Evolutionary conservation across 768 basidiomycete genomes (phyloP).

Genomic region (Hemileccinum impolitum): DNA sequence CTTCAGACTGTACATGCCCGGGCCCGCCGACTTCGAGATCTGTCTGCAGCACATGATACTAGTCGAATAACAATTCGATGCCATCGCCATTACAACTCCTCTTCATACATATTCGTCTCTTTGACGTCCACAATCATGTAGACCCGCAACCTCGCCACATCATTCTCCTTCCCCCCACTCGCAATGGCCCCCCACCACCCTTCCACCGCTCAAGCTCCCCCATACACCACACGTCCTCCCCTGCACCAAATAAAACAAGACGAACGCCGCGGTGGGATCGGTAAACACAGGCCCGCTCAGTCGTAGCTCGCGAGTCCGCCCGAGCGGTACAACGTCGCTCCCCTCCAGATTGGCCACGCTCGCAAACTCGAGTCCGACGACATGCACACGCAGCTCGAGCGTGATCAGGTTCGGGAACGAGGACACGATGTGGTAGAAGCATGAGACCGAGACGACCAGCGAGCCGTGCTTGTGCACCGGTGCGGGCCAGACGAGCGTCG

Average conservation of each 20-base stretch:
- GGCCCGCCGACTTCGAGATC: no score
- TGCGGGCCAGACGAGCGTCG: conserved; percentile 24
- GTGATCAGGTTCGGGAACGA: conserved; percentile 20
- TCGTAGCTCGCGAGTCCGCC: conserved; percentile 8
- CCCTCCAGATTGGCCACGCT: conserved; percentile 3
- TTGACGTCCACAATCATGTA: no score
- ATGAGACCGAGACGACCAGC: conserved; percentile 12
- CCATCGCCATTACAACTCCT: no score
- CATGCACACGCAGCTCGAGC: conserved; percentile 18
- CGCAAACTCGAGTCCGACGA: conserved; percentile 9
- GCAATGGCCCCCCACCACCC: no score
- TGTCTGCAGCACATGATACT: no score
- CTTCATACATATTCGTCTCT: no score
- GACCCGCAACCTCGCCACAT: no score
- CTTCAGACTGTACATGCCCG: no score
- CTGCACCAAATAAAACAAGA: conserved; percentile 15
- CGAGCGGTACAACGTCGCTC: conserved; percentile 5
- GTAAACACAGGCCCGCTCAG: conserved; percentile 11
- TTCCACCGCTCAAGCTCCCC: no score
- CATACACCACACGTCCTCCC: conserved; percentile 12
- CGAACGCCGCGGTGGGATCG: conserved; percentile 11
- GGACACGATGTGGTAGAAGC: conserved; percentile 16
- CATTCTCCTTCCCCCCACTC: no score
- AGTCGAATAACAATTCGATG: no score
- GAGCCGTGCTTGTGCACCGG: conserved; percentile 6